Base-by-base conservation (phyloP, 2,329 filamentous ascomycete species). In the Diaporthe velutina region DNA sequence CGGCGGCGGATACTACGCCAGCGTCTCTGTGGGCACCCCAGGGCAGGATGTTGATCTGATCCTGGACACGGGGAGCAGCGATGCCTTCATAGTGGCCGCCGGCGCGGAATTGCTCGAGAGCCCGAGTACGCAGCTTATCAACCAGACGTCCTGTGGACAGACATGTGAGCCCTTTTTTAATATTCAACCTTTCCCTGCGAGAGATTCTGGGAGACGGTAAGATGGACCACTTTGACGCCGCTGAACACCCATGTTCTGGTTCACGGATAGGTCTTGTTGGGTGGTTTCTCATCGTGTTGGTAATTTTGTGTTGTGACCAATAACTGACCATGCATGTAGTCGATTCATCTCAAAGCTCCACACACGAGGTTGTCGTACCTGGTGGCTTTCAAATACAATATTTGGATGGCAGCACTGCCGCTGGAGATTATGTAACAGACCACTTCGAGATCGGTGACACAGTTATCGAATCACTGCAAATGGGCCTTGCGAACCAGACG, bases 61-160 rank as follows among this genome's bases (percentile, higher is more conserved):
- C 71, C 85, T 92, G 76, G 91, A 93, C 81, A 93, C 91, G 3
- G 91, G 91, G 38, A 91, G 89, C 80, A 91, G 88, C 77, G 91
- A 93, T 79, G 87, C 90, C 5, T 93, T 91, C 90, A 83, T 92
- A 55, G 83, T 89, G 76, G 78, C 81, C 74, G 71, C 78, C 76
- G 64, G 79, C 35, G 83, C 84, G 22, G 80, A 83, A 77, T 82
- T 87, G 38, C 88, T 86, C 79, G 81, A 78, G 19, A 85, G 83
- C 60, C 22, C 15, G 1, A 28, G 42, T 4, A 74, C 85, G 60
- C 86, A 88, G 77, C 33, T 50, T 3, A 35, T 77, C 4, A 83
- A 84, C 73, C 83, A 83, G 15, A 80, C 79, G 74, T 78, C 78
- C 17, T 86, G 84, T 76, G 76, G 82, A 73, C 81, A 83, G 38